Percentiles rank a stretch among this genome's conserved stretches.
These are phyloP conservation scores for Polygonum aviculare DNA, from an alignment of 148 eudicot species.

Conservation along the genomic window DNA sequence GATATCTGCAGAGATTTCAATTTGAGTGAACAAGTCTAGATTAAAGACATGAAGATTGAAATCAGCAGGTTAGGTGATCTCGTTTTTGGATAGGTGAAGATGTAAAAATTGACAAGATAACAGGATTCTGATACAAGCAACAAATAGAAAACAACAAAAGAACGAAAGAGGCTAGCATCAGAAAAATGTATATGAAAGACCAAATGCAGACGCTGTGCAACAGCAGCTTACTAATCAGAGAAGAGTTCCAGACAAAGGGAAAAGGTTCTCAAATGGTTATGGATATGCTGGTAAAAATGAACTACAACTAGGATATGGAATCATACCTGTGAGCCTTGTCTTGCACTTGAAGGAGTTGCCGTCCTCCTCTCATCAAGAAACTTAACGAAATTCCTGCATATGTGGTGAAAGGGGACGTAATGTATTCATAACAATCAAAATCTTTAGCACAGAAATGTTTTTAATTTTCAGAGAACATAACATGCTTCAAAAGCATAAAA, in stretches of 20 bases:
- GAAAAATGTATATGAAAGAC: not conserved
- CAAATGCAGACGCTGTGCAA: not conserved
- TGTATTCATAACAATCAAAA: not conserved
- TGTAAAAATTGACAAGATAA: not conserved
- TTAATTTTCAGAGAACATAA: not conserved
- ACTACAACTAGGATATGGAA: not conserved
- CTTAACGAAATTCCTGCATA: constrained; percentile 70
- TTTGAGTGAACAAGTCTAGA: not conserved
- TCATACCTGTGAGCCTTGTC: constrained; percentile 79
- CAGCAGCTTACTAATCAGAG: not conserved
- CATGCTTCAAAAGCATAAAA: not conserved
- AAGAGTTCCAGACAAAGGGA: not conserved
- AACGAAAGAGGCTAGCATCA: not conserved
- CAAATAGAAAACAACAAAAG: not conserved
- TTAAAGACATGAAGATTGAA: not conserved
- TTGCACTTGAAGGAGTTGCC: constrained; percentile 45
- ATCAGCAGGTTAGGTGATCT: not conserved
- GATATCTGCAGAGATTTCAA: constrained; percentile 43
- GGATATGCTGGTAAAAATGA: not conserved
- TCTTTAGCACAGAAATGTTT: not conserved
- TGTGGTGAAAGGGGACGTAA: not conserved
- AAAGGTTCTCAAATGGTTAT: not conserved
- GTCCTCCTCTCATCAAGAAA: constrained; percentile 66
- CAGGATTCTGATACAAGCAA: not conserved
- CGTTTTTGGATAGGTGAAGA: no score